Evolutionary conservation across 2,329 filamentous ascomycete genomes (phyloP).

Genomic region (Pochonia chlamydosporia): DNA sequence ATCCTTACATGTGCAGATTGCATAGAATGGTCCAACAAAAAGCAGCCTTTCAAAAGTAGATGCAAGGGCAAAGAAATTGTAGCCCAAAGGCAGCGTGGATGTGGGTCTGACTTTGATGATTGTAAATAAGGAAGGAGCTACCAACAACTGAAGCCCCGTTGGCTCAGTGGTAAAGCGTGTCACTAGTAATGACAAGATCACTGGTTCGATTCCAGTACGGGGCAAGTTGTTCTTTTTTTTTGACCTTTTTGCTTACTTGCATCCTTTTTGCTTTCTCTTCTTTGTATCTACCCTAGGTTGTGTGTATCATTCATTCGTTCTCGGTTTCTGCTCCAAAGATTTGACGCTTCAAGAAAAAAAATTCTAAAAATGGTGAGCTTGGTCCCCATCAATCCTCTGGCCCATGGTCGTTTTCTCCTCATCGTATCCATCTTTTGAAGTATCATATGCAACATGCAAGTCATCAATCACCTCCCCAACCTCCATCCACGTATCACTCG

Average conservation of each 20-base stretch:
- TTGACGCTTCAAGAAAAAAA: background rate
- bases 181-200: slow-evolving; percentile 27
- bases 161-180: slow-evolving; percentile 26
- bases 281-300: too few species aligned
- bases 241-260: background rate
- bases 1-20: too few species aligned
- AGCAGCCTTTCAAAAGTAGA: too few species aligned
- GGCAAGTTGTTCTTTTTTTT: slow-evolving; percentile 13
- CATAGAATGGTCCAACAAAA: too few species aligned
- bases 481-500: slow-evolving; percentile 72
- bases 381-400: slow-evolving; percentile 4
- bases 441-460: slow-evolving; percentile 40
- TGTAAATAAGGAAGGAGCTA: background rate
- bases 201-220: slow-evolving; percentile 23
- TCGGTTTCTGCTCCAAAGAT: too few species aligned
- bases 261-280: background rate
- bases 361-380: background rate
- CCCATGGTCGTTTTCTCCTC: slow-evolving; percentile 22
- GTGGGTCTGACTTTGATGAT: background rate
- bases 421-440: slow-evolving; percentile 31
- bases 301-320: too few species aligned
- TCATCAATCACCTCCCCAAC: slow-evolving; percentile 59
- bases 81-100: too few species aligned
- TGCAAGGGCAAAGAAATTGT: background rate
- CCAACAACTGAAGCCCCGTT: slow-evolving; percentile 15